Conservation (phyloP, 2,329 filamentous ascomycete genomes). For the Pseudopyrenochaeta lycopersici region DNA sequence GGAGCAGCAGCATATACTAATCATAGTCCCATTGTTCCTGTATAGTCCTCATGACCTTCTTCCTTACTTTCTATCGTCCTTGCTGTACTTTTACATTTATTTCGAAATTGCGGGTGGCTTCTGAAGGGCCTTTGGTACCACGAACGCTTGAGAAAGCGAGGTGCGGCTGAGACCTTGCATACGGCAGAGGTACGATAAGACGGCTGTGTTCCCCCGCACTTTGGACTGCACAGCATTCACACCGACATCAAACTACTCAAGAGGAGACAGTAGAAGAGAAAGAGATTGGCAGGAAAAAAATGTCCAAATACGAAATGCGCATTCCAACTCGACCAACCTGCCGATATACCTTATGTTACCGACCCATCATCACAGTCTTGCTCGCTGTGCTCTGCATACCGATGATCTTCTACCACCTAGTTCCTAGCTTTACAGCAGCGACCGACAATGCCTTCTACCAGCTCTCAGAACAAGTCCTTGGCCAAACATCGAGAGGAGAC, state of each 20-base stretch:
- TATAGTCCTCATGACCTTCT: neutral
- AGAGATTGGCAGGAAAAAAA: neutral
- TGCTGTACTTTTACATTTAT: neutral
- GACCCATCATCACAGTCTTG: neutral
- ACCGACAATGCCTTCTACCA: conserved; percentile 9
- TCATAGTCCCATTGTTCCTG: neutral
- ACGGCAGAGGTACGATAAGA: conserved; percentile 4
- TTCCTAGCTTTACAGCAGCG: conserved; percentile 15
- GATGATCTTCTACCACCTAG: conserved; percentile 15
- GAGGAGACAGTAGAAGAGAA: neutral
- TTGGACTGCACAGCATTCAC: neutral
- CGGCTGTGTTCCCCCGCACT: conserved; percentile 1
- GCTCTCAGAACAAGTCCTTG: conserved; percentile 5
- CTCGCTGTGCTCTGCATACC: conserved; percentile 10
- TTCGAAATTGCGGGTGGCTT: neutral
- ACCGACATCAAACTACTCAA: neutral
- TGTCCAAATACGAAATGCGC: neutral
- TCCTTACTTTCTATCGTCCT: neutral
- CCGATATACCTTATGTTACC: conserved; percentile 4
- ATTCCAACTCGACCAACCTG: neutral
- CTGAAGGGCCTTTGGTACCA: neutral
- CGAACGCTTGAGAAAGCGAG: neutral
- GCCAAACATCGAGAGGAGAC: conserved; percentile 1
- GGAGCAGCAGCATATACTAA: conserved; percentile 6
- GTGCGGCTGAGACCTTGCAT: conserved; percentile 5